Conservation (phyloP, 2,329 filamentous ascomycete genomes). For the Zymoseptoria pseudotritici region DNA sequence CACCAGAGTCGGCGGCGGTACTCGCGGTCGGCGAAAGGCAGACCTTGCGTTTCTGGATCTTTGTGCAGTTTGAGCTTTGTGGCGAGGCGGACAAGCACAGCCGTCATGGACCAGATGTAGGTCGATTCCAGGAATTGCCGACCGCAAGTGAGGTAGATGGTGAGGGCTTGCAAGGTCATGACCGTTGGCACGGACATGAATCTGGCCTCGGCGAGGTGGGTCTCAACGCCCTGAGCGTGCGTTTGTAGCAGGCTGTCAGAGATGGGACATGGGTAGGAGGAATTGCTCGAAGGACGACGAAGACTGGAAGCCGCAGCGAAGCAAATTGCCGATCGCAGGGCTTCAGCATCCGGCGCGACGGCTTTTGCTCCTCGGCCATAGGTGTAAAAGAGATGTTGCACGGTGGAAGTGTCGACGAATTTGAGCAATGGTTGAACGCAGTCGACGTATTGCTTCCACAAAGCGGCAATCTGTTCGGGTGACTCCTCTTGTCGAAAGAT, state of each 20-base stretch:
- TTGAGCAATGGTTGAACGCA: conserved; percentile 17
- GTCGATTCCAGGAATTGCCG: conserved; percentile 7
- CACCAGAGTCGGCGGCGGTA: conserved; percentile 18
- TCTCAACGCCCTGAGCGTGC: conserved; percentile 10
- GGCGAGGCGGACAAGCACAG: conserved; percentile 14
- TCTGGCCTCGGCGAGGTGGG: conserved; percentile 7
- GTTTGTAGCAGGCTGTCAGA: conserved; percentile 5
- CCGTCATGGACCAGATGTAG: conserved; percentile 14
- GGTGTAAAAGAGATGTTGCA: conserved; percentile 11
- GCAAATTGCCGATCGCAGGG: conserved; percentile 14
- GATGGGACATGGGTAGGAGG: conserved; percentile 3
- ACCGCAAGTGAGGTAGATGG: conserved; percentile 13
- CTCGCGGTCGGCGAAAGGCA: conserved; percentile 12
- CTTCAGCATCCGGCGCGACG: conserved; percentile 6
- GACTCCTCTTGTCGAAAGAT: neutral
- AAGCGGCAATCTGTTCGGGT: conserved; percentile 5
- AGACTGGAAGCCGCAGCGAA: conserved; percentile 15
- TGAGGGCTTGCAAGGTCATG: conserved; percentile 11
- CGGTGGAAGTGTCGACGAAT: conserved; percentile 11
- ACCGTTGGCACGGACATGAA: conserved; percentile 15
- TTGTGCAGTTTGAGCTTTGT: conserved; percentile 15
- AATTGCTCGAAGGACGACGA: conserved; percentile 1
- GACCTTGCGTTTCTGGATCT: conserved; percentile 13
- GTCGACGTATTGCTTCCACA: conserved; percentile 14
- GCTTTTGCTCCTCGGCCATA: neutral